These are phyloP conservation scores for Alternaria conjuncta DNA, from an alignment of 2,329 filamentous ascomycete species.

Conservation along the genomic window DNA sequence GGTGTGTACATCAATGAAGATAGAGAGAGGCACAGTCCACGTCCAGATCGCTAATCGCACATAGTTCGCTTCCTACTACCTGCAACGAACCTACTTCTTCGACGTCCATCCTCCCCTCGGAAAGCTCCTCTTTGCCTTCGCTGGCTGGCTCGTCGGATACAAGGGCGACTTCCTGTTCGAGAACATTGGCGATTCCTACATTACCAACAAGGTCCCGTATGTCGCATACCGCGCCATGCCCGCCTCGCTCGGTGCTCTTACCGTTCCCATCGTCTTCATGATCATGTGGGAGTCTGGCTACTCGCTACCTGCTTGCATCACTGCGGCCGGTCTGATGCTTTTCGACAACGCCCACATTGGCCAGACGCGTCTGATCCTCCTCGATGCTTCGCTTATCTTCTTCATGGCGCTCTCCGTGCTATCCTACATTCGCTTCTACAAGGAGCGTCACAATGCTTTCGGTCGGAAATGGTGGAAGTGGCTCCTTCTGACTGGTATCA, in stretches of 20 bases:
- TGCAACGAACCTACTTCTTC: slow-evolving; percentile 98
- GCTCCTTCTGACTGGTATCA: slow-evolving; percentile 93
- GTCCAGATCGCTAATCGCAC: slow-evolving; percentile 23
- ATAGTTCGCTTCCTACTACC: slow-evolving; percentile 72
- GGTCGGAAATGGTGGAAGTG: slow-evolving; percentile 99
- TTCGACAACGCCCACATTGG: slow-evolving; percentile 98
- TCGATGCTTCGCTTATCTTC: slow-evolving; percentile 92
- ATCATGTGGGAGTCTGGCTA: slow-evolving; percentile 99
- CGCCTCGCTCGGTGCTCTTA: slow-evolving; percentile 87
- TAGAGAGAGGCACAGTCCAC: background rate
- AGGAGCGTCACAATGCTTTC: slow-evolving; percentile 87
- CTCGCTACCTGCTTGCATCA: slow-evolving; percentile 87
- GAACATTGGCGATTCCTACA: slow-evolving; percentile 98
- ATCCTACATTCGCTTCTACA: slow-evolving; percentile 97
- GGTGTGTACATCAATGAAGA: slow-evolving; percentile 60
- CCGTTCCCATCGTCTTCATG: slow-evolving; percentile 89
- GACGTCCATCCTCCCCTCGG: slow-evolving; percentile 98
- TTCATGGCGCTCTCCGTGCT: slow-evolving; percentile 95
- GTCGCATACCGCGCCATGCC: slow-evolving; percentile 94
- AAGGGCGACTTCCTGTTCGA: slow-evolving; percentile 98
- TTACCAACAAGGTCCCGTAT: slow-evolving; percentile 95
- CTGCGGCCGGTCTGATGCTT: slow-evolving; percentile 84
- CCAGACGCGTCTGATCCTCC: slow-evolving; percentile 91
- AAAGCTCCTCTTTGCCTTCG: slow-evolving; percentile 95
- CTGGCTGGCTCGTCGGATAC: slow-evolving; percentile 97